Evolutionary conservation across 1,284 basidiomycete genomes (phyloP), one percentile per base, ranked within the genome.

Genomic region (Pascua guehoae): DNA sequence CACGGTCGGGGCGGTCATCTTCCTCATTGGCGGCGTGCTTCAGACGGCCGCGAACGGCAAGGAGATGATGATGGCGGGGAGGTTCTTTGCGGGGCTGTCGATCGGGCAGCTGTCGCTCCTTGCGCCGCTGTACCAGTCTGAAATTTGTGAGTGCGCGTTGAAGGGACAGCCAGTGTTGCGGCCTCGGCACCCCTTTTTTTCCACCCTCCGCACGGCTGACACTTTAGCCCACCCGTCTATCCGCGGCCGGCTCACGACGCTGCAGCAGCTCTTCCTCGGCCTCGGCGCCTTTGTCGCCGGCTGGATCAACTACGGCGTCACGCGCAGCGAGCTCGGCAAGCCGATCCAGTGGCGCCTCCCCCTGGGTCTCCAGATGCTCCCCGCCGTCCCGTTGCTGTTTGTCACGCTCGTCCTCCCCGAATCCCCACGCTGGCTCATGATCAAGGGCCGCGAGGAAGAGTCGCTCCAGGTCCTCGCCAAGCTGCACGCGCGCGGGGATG

Each of bases 31-130:
- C 5, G 84, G 84, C 17, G 74, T 77, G 5, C 58, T 79, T 5
- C 76, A 78, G 61, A 69, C 71, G 24, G 71, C 64, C 2, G 62
- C 83, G 0, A 71, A 73, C 55, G 83, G 81, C 66, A 80, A 84
- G 68, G 80, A 80, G 51, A 82, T 82, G 76, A 85, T 87, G 82
- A 77, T 84, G 38, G 82, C 81, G 11, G 85, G 85, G 5, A 79
- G 85, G 3, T 85, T 85, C 78, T 81, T 85, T 57, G 84, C 83
- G 10, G 77, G 76, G 37, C 66, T 80, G 58, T 76, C 76, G 18
- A 79, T 81, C 54, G 84, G 84, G 3, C 81, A 82, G 64, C 77
- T 84, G 52, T 79, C 82, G 1, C 80, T 84, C 65, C 74, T 86
- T 18, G 39, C 41, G 17, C 51, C 63, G 12, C 69, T 86, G 5